These are phyloP conservation scores for Fusarium acutatum DNA, from an alignment of 2,329 filamentous ascomycete species.

Conservation along the genomic window DNA sequence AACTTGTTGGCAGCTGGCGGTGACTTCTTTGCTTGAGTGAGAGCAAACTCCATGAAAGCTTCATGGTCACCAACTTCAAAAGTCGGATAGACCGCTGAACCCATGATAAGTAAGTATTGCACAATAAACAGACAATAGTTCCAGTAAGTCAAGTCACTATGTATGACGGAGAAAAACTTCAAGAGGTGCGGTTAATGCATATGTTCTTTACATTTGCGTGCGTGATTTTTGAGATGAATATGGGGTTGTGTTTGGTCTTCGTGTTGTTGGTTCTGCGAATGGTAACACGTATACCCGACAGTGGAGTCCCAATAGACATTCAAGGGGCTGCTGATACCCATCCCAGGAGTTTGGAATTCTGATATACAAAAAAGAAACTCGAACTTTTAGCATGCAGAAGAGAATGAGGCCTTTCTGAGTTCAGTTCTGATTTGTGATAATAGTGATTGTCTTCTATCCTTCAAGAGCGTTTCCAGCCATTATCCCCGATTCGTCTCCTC, in stretches of 20 bases:
- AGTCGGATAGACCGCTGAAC: slow-evolving; percentile 12
- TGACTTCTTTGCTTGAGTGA: slow-evolving; percentile 47
- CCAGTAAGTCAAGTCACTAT: too few species aligned
- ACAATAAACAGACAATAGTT: too few species aligned
- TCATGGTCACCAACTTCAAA: slow-evolving; percentile 46
- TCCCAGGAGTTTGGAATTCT: not conserved
- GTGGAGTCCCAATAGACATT: not conserved
- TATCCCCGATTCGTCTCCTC: not conserved
- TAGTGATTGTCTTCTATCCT: not conserved
- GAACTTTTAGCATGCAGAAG: not conserved
- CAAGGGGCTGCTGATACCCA: too few species aligned
- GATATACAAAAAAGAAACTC: too few species aligned
- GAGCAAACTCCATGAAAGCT: slow-evolving; percentile 50
- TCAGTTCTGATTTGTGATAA: not conserved
- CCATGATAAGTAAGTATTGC: too few species aligned
- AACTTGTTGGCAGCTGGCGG: slow-evolving; percentile 51
- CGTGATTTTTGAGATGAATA: too few species aligned
- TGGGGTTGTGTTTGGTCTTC: too few species aligned
- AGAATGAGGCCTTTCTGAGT: not conserved
- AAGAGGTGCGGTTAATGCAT: too few species aligned
- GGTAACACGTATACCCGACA: too few species aligned
- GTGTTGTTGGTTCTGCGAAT: too few species aligned
- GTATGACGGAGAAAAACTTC: too few species aligned
- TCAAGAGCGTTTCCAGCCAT: not conserved
- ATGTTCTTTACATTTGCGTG: too few species aligned